A percentile compares a stretch with the other conserved stretches of the same genome.
These are phyloP conservation scores for Neurospora cerealis DNA, from an alignment of 495 filamentous ascomycete species.

Conservation along the genomic window DNA sequence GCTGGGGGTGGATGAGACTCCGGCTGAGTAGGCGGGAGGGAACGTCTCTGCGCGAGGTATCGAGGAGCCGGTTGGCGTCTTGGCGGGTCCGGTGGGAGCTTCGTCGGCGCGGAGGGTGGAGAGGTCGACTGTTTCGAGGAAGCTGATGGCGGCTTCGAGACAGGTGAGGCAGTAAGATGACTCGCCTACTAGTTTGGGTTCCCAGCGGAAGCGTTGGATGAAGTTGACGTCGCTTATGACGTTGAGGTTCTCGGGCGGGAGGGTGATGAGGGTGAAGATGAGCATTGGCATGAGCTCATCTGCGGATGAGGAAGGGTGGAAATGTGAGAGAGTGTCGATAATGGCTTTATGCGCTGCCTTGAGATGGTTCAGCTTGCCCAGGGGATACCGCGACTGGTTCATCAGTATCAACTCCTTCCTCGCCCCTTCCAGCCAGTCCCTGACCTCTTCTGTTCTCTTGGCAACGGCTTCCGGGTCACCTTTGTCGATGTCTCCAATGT, in stretches of 20 bases:
- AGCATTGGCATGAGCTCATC: constrained; percentile 95
- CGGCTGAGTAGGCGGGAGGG: constrained; percentile 36
- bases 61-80: constrained; percentile 39
- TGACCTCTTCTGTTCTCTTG: constrained; percentile 61
- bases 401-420: constrained; percentile 68
- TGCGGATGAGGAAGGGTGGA: constrained; percentile 84
- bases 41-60: constrained; percentile 46
- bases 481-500: constrained; percentile 44
- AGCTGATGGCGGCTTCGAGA: constrained; percentile 88
- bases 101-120: constrained; percentile 85
- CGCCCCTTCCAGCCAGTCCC: constrained; percentile 59
- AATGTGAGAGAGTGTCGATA: constrained; percentile 70
- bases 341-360: constrained; percentile 87
- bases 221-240: constrained; percentile 90
- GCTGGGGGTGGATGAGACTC: constrained; percentile 31
- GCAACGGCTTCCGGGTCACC: constrained; percentile 37
- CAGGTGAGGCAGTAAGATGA: constrained; percentile 94
- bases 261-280: constrained; percentile 89
- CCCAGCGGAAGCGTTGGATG: constrained; percentile 84
- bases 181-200: constrained; percentile 81
- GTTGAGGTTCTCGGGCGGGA: constrained; percentile 74
- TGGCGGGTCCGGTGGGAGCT: constrained; percentile 48
- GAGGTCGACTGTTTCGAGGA: constrained; percentile 95
- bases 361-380: constrained; percentile 85
- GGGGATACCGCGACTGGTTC: constrained; percentile 75